Base-by-base conservation (phyloP, 2,329 filamentous ascomycete species). In the Sporothrix brunneoviolacea region DNA sequence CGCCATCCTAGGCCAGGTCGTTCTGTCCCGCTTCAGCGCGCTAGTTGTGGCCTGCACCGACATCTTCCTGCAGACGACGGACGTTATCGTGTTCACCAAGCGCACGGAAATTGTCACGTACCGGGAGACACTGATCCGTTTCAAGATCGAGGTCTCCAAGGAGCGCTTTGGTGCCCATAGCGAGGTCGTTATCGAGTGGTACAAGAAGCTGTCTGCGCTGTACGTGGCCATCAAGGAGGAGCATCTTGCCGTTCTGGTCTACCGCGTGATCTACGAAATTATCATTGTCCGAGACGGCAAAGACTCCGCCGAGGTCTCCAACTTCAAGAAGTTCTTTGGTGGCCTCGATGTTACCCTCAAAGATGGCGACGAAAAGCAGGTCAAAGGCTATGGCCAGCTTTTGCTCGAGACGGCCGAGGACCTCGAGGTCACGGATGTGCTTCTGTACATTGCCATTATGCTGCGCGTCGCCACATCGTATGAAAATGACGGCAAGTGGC, bases 1-100 rank as follows among this genome's bases (percentile, higher is more conserved):
- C 16, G 83, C 86, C 52, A 84, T 83, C 6, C 71, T 98, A 0
- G 65, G 67, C 0, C 62, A 63, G 48, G 15, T 51, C 0, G 51
- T 69, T 4, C 48, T 70, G 4, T 65, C 65, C 18, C 59, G 60
- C 39, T 64, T 60, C 16, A 64, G 60, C 48, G 57, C 57, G 2
- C 51, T 70, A 3, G 65, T 69, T 1, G 51, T 66, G 1, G 56
- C 62, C 4, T 70, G 68, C 57, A 62, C 64, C 0, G 61, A 61
- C n/a, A 48, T 64, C 4, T 69, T 70, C 58, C 54, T 70, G 9
- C 52, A 57, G 2, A 64, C 59, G 43, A 69, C 67, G 0, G 65
- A 67, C 38, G 59, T 54, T 1, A 65, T 68, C 16, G 60, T 57
- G 4, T 63, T 68, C 43, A 66, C 63, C 1, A 54, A 62, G 55